These are phyloP conservation scores for Millerozyma miso DNA, from an alignment of 805 yeast genomes.

Conservation along the genomic window DNA sequence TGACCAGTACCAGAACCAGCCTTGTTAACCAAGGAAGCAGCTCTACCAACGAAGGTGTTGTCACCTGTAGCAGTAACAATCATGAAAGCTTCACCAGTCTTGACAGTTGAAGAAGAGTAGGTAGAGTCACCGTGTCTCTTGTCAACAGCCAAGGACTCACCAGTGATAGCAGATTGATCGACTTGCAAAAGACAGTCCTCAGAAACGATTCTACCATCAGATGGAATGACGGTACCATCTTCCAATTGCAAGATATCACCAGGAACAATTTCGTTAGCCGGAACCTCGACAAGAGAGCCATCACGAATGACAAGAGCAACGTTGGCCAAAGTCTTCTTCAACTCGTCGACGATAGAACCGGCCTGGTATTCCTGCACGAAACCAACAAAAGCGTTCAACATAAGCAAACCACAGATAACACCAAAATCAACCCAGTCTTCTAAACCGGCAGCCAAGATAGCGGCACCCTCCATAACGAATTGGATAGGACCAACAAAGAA, in stretches of 20 bases:
- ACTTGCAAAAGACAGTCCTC: constrained; percentile 85
- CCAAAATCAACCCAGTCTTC: constrained; percentile 99
- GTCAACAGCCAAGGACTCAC: constrained; percentile 95
- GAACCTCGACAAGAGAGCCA: constrained; percentile 70
- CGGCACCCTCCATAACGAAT: constrained; percentile 97
- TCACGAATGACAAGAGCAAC: constrained; percentile 82
- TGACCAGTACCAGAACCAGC: constrained; percentile 93
- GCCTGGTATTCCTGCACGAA: constrained; percentile 97
- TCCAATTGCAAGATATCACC: constrained; percentile 92
- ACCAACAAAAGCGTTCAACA: constrained; percentile 90
- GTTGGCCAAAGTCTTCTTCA: constrained; percentile 92
- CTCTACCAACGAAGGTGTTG: constrained; percentile 93
- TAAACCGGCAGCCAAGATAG: constrained; percentile 90
- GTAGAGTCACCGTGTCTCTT: constrained; percentile 82
- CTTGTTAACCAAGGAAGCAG: constrained; percentile 93
- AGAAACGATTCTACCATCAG: constrained; percentile 86
- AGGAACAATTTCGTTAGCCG: constrained; percentile 84
- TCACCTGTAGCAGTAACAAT: constrained; percentile 94
- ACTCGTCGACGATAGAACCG: constrained; percentile 94
- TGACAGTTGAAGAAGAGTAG: constrained; percentile 91
- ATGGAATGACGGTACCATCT: constrained; percentile 90
- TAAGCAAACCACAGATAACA: constrained; percentile 84
- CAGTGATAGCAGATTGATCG: constrained; percentile 96
- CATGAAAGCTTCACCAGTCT: constrained; percentile 95
- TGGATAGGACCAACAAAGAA: constrained; percentile 95